These are phyloP conservation scores for Tremellales sp. DNA, from an alignment of 1,284 basidiomycete species.

Conservation along the genomic window DNA sequence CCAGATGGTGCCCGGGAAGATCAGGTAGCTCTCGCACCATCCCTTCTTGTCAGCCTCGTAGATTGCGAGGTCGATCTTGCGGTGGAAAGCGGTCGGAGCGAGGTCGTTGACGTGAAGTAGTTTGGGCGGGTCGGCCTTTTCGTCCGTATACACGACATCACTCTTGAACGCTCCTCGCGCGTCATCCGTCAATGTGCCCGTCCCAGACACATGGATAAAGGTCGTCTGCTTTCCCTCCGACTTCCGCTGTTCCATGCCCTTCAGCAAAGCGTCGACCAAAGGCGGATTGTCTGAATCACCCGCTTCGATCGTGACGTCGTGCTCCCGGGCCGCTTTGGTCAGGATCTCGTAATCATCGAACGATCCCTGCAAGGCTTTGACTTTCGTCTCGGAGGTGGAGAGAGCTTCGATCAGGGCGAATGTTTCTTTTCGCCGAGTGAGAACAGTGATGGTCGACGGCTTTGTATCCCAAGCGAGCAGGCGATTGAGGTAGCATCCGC, in stretches of 20 bases:
- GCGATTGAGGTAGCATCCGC: not conserved
- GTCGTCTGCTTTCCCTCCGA: slow-evolving; percentile 33
- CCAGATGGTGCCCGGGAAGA: slow-evolving; percentile 48
- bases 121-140: slow-evolving; percentile 26
- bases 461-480: too few species aligned
- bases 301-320: slow-evolving; percentile 40
- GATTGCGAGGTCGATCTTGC: slow-evolving; percentile 41
- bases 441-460: too few species aligned
- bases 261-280: slow-evolving; percentile 34
- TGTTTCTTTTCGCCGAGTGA: too few species aligned
- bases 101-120: slow-evolving; percentile 35
- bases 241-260: slow-evolving; percentile 39
- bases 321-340: slow-evolving; percentile 25
- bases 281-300: slow-evolving; percentile 44
- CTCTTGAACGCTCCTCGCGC: slow-evolving; percentile 23
- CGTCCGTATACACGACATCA: slow-evolving; percentile 13
- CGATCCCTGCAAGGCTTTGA: slow-evolving; percentile 22
- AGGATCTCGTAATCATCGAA: slow-evolving; percentile 33
- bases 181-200: slow-evolving; percentile 38
- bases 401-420: too few species aligned
- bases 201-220: slow-evolving; percentile 47
- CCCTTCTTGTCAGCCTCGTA: slow-evolving; percentile 40
- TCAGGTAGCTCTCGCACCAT: slow-evolving; percentile 40
- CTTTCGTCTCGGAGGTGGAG: slow-evolving; percentile 14
- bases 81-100: slow-evolving; percentile 27